A percentile compares a stretch with the other conserved stretches of the same genome.
Conservation (phyloP, 1,139 yeast genomes). For the Zhuliangozyma parablackwelliae region DNA sequence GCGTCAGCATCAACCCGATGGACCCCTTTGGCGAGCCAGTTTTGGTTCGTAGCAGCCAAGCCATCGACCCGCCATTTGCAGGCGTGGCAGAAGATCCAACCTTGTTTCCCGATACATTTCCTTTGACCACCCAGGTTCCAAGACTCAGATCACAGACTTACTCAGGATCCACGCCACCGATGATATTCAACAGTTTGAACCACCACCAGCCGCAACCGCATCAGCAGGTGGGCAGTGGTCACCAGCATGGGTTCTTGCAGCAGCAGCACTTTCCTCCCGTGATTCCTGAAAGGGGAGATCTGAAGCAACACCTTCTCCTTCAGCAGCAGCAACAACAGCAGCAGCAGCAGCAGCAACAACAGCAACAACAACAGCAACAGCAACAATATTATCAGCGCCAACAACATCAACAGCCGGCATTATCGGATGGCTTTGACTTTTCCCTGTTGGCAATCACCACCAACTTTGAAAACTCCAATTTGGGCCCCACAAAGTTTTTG, state of each 20-base stretch:
- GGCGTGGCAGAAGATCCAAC: slow-evolving; percentile 25
- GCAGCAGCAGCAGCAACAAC: slow-evolving; percentile 4
- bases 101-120: slow-evolving; percentile 29
- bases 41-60: slow-evolving; percentile 3
- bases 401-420: slow-evolving; percentile 23
- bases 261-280: no score
- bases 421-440: slow-evolving; percentile 55
- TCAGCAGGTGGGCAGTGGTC: background rate
- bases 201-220: slow-evolving; percentile 7
- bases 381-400: background rate
- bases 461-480: slow-evolving; percentile 59
- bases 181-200: slow-evolving; percentile 1
- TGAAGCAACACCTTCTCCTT: slow-evolving; percentile 2
- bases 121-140: slow-evolving; percentile 18
- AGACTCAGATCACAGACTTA: slow-evolving; percentile 43
- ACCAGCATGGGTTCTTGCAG: no score
- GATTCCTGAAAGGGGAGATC: no score
- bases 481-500: slow-evolving; percentile 75
- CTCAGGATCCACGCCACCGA: slow-evolving; percentile 37
- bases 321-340: slow-evolving; percentile 13
- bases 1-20: slow-evolving; percentile 6
- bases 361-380: slow-evolving; percentile 1
- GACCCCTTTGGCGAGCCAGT: slow-evolving; percentile 5
- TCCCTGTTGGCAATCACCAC: slow-evolving; percentile 43
- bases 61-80: slow-evolving; percentile 13